These are phyloP conservation scores for Fusarium goolgardi DNA, from an alignment of 2,329 filamentous ascomycete species.

Conservation along the genomic window DNA sequence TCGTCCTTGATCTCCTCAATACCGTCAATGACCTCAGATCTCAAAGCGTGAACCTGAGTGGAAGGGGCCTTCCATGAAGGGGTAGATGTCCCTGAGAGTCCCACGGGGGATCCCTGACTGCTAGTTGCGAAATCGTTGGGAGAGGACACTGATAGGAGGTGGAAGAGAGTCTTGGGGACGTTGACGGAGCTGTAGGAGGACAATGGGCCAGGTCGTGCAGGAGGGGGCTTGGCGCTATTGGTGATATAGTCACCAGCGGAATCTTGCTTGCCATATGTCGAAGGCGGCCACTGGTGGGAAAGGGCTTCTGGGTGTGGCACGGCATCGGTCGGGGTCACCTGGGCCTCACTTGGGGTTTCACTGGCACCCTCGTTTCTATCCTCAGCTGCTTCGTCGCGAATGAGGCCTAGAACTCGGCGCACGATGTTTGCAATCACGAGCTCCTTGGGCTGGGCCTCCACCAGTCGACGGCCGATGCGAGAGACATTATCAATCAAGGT, in stretches of 20 bases:
- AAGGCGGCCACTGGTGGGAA: constrained; percentile 47
- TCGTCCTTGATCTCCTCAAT: constrained; percentile 98
- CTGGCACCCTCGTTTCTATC: constrained; percentile 73
- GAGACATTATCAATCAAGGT: constrained; percentile 84
- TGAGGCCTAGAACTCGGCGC: constrained; percentile 86
- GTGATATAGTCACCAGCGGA: constrained; percentile 48
- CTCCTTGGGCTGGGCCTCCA: constrained; percentile 87
- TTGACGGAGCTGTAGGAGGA: constrained; percentile 73
- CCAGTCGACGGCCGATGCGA: constrained; percentile 79
- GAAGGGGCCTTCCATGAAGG: constrained; percentile 56
- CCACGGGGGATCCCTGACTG: constrained; percentile 59
- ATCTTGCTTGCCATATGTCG: constrained; percentile 52
- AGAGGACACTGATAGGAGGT: constrained; percentile 80
- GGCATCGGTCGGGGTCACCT: constrained; percentile 56
- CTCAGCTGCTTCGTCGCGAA: constrained; percentile 90
- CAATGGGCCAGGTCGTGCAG: constrained; percentile 69
- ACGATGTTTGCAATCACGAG: constrained; percentile 96
- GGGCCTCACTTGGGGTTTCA: constrained; percentile 67
- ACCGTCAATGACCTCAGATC: constrained; percentile 90
- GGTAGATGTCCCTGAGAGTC: constrained; percentile 63
- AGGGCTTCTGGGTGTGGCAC: constrained; percentile 45
- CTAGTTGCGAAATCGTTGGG: constrained; percentile 56
- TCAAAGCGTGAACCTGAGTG: constrained; percentile 73
- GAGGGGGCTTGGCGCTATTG: constrained; percentile 46
- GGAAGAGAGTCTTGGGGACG: constrained; percentile 83